phyloP scores from a whole-genome alignment of 768 basidiomycete species.

The Hericium rajendrae region DNA sequence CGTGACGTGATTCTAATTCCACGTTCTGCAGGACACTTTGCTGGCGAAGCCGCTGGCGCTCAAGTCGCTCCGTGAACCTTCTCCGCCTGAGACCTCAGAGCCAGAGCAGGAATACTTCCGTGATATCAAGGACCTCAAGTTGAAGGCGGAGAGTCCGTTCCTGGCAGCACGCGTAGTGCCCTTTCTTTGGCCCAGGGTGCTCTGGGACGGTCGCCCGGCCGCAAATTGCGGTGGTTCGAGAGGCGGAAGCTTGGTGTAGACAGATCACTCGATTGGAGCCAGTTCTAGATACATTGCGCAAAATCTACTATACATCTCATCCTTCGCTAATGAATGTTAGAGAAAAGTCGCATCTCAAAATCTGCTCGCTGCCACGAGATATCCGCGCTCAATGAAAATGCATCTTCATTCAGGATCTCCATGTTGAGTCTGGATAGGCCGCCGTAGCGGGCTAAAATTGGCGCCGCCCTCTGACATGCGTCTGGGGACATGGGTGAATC shows the following conservation, averaged over 20 bases:
- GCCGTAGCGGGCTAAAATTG: too few relatives aligned
- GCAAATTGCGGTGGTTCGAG: conserved; percentile 12
- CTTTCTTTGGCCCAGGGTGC: conserved; percentile 9
- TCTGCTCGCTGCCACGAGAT: conserved; percentile 31
- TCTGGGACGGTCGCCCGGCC: conserved; percentile 12
- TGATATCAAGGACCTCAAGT: conserved; percentile 12
- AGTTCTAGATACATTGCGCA: conserved; percentile 2
- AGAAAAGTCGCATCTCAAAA: conserved; percentile 12
- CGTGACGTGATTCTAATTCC: too few relatives aligned
- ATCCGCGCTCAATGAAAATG: conserved; percentile 45
- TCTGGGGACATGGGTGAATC: too few relatives aligned
- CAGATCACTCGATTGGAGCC: conserved; percentile 11
- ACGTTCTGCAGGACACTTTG: conserved; percentile 6
- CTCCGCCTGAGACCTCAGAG: conserved; percentile 2
- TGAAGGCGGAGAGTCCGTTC: conserved; percentile 14
- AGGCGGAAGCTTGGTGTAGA: conserved; percentile 14
- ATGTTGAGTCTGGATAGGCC: conserved; percentile 11
- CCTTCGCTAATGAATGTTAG: neutral
- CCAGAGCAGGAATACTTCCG: conserved; percentile 13
- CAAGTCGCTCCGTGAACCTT: conserved; percentile 7
- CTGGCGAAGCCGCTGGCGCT: conserved; percentile 13
- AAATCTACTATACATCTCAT: conserved; percentile 4
- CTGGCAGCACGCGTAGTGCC: conserved; percentile 10
- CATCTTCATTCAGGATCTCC: conserved; percentile 31
- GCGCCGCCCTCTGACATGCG: too few relatives aligned